Base-by-base conservation (phyloP, 2,329 filamentous ascomycete species). In the Plectosphaerella plurivora region DNA sequence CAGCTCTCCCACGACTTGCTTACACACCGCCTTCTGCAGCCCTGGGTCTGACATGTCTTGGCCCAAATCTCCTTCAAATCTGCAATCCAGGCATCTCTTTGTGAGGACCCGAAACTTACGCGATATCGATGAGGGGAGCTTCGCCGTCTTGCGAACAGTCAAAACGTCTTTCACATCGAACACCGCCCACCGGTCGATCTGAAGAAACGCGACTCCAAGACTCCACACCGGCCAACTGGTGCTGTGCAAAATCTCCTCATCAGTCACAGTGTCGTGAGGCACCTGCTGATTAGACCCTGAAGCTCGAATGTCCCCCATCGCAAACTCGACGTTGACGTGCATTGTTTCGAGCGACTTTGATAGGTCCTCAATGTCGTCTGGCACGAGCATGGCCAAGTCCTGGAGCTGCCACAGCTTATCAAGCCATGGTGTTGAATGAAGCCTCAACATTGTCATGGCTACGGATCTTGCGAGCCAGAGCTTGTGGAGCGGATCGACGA, bases 131-230 rank as follows among this genome's bases (percentile, higher is more conserved):
- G 56, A 58, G 2, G 14, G 3, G 10, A 45, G 16, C 18, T 49
- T 51, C 1, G 57, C 50, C 49, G 53, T 35, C 24, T 57, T 60
- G 28, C 64, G 54, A 12, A 63, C 55, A 9, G 52, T 45, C 3
- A 61, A 45, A 14, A 65, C 50, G 28, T 65, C 59, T 5, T 57
- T 49, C 14, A 25, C 12, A 11, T 49, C 35, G 3, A 41, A 39
- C 5, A n/a, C 15, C 12, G 53, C 44, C 61, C 58, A 61, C 6
- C 56, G 55, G 4, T 60, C 62, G 18, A 65, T 65, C 45, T 65
- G 61, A 1, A 65, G 55, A 15, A 65, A 49, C 3, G 61, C 61
- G 1, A 61, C 61, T 1, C 64, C 64, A 2, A 65, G 60, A 22
- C 61, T 62, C 47, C 61, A 55, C 15, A 65, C 51, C 3, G 61